These are phyloP conservation scores for Morella rubra DNA, from an alignment of 306 rosid genomes.

Conservation along the genomic window DNA sequence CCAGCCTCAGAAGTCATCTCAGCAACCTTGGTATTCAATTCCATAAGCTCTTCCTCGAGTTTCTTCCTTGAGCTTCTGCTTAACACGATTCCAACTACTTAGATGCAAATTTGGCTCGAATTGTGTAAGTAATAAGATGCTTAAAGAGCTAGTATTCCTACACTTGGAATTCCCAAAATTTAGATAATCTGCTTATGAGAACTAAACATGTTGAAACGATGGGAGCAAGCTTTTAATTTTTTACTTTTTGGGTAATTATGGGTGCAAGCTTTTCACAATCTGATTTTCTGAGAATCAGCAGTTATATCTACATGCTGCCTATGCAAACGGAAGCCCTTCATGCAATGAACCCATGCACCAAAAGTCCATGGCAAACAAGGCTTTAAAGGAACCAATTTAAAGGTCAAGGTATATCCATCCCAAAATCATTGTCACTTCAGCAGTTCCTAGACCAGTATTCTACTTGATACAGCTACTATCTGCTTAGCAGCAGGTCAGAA, in stretches of 20 bases:
- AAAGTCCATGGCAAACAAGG: not conserved
- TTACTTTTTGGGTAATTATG: too few species aligned
- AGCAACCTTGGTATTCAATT: conserved; percentile 50
- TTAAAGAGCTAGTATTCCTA: not conserved
- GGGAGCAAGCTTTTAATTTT: too few species aligned
- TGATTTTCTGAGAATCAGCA: not conserved
- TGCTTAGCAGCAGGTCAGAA: conserved; percentile 3
- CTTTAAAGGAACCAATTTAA: not conserved
- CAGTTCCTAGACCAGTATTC: not conserved
- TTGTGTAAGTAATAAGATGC: conserved; percentile 2
- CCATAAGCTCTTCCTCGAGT: conserved; percentile 75
- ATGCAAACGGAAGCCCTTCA: not conserved
- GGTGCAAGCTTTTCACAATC: too few species aligned
- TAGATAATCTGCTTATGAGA: too few species aligned
- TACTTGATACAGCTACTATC: not conserved
- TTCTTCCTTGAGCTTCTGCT: conserved; percentile 66
- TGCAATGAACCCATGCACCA: not conserved
- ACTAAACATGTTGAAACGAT: too few species aligned
- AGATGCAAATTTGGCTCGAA: conserved; percentile 25
- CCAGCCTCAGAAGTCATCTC: conserved; percentile 79
- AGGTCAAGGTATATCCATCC: not conserved
- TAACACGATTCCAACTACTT: conserved; percentile 22
- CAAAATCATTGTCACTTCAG: not conserved
- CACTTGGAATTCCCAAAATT: too few species aligned
- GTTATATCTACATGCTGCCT: not conserved